phyloP scores from a whole-genome alignment of 176 grass and related monocot species.

The Rhipidocladum racemiflorum region DNA sequence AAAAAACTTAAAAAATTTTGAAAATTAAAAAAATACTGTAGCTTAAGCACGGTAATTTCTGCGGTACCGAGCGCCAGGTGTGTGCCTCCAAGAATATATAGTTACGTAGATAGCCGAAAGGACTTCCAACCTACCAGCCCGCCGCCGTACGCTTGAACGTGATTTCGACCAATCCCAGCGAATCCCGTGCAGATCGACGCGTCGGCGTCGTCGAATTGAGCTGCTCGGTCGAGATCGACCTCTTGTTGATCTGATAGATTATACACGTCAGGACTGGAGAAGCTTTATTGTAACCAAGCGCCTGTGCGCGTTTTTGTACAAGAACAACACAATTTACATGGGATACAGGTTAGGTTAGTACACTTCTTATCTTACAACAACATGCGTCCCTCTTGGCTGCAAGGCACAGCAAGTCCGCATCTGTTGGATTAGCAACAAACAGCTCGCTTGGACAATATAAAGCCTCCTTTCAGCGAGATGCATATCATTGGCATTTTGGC shows the following conservation, averaged over 20 bases:
- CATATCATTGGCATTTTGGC: conserved; percentile 1
- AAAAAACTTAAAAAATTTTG: too few species aligned
- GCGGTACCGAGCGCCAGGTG: too few species aligned
- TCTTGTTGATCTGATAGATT: background rate
- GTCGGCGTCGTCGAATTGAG: too few species aligned
- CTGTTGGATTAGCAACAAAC: conserved; percentile 37
- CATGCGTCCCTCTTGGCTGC: conserved; percentile 25
- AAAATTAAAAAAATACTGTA: too few species aligned
- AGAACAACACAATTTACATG: conserved; percentile 42
- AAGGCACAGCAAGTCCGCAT: conserved; percentile 16
- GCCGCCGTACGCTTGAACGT: too few species aligned
- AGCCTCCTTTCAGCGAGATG: conserved; percentile 25
- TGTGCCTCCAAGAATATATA: too few species aligned
- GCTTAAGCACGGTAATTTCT: too few species aligned
- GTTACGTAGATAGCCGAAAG: too few species aligned
- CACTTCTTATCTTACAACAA: conserved; percentile 40
- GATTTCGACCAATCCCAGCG: too few species aligned
- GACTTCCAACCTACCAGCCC: too few species aligned
- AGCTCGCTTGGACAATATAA: conserved; percentile 42
- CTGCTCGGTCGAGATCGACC: too few species aligned
- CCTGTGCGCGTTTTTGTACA: conserved; percentile 47
- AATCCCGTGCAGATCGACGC: too few species aligned
- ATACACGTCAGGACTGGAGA: conserved; percentile 20
- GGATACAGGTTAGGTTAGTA: conserved; percentile 40
- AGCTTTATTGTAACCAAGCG: conserved; percentile 56